phyloP scores from a whole-genome alignment of 177 flowering plant genomes.

The Tripterygium wilfordii region DNA sequence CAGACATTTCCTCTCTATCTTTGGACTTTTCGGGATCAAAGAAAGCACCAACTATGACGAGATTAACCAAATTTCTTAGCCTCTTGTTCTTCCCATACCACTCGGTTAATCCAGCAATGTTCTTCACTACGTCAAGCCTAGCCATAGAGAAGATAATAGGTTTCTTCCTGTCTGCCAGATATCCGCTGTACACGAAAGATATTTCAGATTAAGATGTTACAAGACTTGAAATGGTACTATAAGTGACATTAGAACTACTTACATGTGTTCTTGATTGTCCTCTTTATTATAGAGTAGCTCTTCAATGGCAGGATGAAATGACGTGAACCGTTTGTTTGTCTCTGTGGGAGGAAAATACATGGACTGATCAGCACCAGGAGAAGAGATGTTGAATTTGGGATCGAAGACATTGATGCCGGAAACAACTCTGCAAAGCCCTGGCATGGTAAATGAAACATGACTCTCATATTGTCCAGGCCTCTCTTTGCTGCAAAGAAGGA shows the following conservation, averaged over 20 bases:
- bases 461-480: constrained; percentile 67
- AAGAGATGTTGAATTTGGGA: constrained; percentile 62
- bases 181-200: constrained; percentile 22
- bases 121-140: constrained; percentile 57
- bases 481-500: constrained; percentile 42
- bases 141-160: constrained; percentile 72
- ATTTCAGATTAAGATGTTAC: background rate
- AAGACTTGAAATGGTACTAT: background rate
- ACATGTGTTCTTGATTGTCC: constrained; percentile 58
- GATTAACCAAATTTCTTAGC: constrained; percentile 46
- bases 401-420: constrained; percentile 63
- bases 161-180: constrained; percentile 38
- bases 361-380: constrained; percentile 69
- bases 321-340: constrained; percentile 30
- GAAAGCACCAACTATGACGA: constrained; percentile 55
- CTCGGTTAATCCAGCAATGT: constrained; percentile 49
- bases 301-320: constrained; percentile 46
- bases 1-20: constrained; percentile 60
- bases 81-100: constrained; percentile 57
- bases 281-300: constrained; percentile 35
- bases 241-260: constrained; percentile 12
- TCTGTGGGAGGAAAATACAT: constrained; percentile 53
- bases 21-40: constrained; percentile 55
- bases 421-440: constrained; percentile 58
- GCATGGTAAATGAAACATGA: constrained; percentile 49